These are phyloP conservation scores for Epichloe gansuensis DNA, from an alignment of 2,329 filamentous ascomycete species.

Conservation along the genomic window DNA sequence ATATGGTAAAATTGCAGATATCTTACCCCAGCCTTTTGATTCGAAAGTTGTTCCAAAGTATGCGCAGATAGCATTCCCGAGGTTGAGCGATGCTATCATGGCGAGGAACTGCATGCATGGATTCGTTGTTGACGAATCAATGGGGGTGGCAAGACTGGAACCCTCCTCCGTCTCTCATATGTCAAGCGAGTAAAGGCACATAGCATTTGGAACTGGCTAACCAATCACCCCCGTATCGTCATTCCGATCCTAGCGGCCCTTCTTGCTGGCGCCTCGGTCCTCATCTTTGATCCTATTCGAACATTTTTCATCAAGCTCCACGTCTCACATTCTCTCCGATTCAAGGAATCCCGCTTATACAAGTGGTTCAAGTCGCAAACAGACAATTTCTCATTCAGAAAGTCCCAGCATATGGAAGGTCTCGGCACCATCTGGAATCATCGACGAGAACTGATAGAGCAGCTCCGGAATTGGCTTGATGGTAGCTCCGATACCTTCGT, in stretches of 20 bases:
- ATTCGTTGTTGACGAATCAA: slow-evolving; percentile 53
- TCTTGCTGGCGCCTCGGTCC: slow-evolving; percentile 69
- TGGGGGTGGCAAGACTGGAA: slow-evolving; percentile 67
- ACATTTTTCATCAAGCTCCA: slow-evolving; percentile 87
- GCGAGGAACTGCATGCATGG: slow-evolving; percentile 90
- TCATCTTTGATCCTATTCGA: slow-evolving; percentile 86
- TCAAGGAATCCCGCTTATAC: slow-evolving; percentile 62
- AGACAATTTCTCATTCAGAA: slow-evolving; percentile 53
- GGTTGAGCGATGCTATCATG: slow-evolving; percentile 67
- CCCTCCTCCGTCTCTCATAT: slow-evolving; percentile 70
- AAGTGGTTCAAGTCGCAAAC: slow-evolving; percentile 60
- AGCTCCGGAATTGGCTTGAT: slow-evolving; percentile 74
- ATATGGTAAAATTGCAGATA: slow-evolving; percentile 85
- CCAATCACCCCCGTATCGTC: slow-evolving; percentile 75
- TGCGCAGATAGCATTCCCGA: slow-evolving; percentile 66
- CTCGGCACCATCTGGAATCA: slow-evolving; percentile 81
- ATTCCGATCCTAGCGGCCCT: slow-evolving; percentile 74
- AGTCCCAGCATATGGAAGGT: slow-evolving; percentile 51
- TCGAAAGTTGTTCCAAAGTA: slow-evolving; percentile 76
- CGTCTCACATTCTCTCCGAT: slow-evolving; percentile 63
- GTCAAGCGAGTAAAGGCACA: slow-evolving; percentile 66
- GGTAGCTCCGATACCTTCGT: slow-evolving; percentile 88
- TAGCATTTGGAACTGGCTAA: slow-evolving; percentile 78
- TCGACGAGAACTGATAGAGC: slow-evolving; percentile 67
- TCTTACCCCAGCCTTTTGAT: slow-evolving; percentile 68